These are phyloP conservation scores for Pseudevernia furfuracea DNA, from an alignment of 495 filamentous ascomycete species.

Conservation along the genomic window DNA sequence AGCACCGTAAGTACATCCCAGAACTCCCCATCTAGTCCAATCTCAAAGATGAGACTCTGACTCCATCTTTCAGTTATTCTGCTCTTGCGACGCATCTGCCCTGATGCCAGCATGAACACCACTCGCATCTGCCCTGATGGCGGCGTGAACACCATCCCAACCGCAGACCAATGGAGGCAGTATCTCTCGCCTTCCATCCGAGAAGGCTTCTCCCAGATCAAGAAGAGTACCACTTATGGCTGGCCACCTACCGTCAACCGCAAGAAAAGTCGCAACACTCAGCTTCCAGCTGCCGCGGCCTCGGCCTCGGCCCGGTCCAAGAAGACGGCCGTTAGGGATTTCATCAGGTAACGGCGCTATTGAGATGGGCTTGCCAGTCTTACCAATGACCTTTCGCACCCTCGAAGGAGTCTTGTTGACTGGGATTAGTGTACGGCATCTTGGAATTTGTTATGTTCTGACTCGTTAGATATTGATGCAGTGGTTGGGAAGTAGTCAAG, in stretches of 20 bases:
- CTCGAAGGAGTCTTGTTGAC: background rate
- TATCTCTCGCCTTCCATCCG: background rate
- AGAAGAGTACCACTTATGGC: background rate
- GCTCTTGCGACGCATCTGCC: slow-evolving; percentile 1
- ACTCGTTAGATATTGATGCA: background rate
- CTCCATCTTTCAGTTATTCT: background rate
- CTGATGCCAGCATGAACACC: background rate
- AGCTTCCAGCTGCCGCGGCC: background rate
- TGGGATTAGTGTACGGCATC: background rate
- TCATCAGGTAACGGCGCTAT: background rate
- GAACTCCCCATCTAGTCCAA: background rate
- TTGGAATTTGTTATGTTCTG: background rate
- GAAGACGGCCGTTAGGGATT: no score
- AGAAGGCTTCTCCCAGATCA: background rate
- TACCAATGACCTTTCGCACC: background rate
- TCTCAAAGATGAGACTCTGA: background rate
- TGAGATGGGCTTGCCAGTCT: background rate
- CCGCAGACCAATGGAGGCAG: background rate
- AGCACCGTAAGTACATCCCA: background rate
- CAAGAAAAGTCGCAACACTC: background rate
- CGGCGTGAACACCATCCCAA: background rate
- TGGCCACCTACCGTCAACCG: background rate
- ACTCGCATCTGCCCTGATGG: background rate
- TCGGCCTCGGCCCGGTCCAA: background rate
- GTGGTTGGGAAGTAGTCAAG: background rate